A percentile compares a stretch with the other conserved stretches of the same genome.
Conservation (phyloP, 2,329 filamentous ascomycete species). For the Phoma sp. region DNA sequence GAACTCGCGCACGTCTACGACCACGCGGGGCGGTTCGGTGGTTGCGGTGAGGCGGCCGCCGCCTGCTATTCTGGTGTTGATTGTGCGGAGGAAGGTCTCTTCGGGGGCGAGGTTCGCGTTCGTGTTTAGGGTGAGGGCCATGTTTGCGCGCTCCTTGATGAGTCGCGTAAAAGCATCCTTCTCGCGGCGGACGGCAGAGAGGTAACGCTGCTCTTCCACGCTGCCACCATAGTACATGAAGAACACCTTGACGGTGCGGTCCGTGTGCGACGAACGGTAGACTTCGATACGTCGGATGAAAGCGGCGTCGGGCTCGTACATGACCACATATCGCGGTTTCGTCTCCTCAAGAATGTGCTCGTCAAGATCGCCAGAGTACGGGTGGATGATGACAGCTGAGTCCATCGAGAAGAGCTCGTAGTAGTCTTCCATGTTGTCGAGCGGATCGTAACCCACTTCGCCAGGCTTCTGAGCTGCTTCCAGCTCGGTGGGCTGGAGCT, state of each 20-base stretch:
- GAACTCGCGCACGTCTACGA: slow-evolving; percentile 96
- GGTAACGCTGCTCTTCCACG: slow-evolving; percentile 93
- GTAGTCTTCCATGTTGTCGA: slow-evolving; percentile 90
- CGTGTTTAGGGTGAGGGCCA: slow-evolving; percentile 86
- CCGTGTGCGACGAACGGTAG: slow-evolving; percentile 91
- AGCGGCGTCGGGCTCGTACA: slow-evolving; percentile 95
- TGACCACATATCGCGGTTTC: slow-evolving; percentile 92
- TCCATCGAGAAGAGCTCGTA: slow-evolving; percentile 92
- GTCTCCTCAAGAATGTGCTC: slow-evolving; percentile 96
- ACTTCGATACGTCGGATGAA: slow-evolving; percentile 96
- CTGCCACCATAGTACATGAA: slow-evolving; percentile 96
- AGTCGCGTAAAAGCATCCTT: slow-evolving; percentile 95
- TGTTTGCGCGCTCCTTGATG: slow-evolving; percentile 90
- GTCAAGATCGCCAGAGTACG: slow-evolving; percentile 94
- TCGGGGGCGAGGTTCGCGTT: slow-evolving; percentile 74
- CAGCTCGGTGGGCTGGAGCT: slow-evolving; percentile 79
- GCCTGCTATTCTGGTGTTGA: slow-evolving; percentile 96
- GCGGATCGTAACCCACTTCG: slow-evolving; percentile 76
- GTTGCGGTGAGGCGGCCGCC: slow-evolving; percentile 85
- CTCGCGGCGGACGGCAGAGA: slow-evolving; percentile 87
- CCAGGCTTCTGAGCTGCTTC: slow-evolving; percentile 75
- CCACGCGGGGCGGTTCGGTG: slow-evolving; percentile 83
- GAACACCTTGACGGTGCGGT: slow-evolving; percentile 88
- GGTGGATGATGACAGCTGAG: slow-evolving; percentile 85
- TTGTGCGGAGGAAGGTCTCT: slow-evolving; percentile 88